Conservation (phyloP, 2,329 filamentous ascomycete genomes). For the Cladosporium phlei region DNA sequence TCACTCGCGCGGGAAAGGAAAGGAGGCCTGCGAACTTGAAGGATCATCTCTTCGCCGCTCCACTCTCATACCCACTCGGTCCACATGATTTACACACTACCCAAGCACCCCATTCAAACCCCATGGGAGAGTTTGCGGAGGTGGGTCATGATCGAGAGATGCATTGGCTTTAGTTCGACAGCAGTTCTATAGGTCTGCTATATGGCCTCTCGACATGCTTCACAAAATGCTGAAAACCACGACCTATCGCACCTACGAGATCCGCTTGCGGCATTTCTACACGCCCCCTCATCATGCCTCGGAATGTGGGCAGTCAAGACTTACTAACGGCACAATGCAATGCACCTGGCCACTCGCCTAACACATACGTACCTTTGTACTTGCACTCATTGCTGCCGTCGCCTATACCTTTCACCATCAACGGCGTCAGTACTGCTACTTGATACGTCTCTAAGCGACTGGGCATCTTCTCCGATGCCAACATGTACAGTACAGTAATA, state of each 20-base stretch:
- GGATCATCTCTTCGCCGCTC: neutral
- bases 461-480: neutral
- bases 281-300: neutral
- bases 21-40: neutral
- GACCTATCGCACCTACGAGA: too few relatives aligned
- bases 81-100: too few relatives aligned
- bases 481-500: neutral
- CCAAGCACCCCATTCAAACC: too few relatives aligned
- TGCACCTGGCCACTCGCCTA: constrained; percentile 9
- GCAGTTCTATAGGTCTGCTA: neutral
- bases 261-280: too few relatives aligned
- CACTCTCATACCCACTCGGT: constrained; percentile 9
- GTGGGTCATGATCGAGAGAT: constrained; percentile 4
- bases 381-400: neutral
- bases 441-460: constrained; percentile 2
- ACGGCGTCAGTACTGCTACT: constrained; percentile 1
- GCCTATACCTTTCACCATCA: neutral
- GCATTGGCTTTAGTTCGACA: constrained; percentile 10
- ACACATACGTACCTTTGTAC: constrained; percentile 1
- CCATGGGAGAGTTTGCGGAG: constrained; percentile 1
- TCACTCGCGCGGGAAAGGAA: neutral
- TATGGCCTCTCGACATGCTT: neutral
- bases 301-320: constrained; percentile 6
- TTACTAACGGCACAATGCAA: constrained; percentile 1
- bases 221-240: too few relatives aligned